phyloP scores from a whole-genome alignment of 164 flowering plant species.

The Magnolia changhungtana region DNA sequence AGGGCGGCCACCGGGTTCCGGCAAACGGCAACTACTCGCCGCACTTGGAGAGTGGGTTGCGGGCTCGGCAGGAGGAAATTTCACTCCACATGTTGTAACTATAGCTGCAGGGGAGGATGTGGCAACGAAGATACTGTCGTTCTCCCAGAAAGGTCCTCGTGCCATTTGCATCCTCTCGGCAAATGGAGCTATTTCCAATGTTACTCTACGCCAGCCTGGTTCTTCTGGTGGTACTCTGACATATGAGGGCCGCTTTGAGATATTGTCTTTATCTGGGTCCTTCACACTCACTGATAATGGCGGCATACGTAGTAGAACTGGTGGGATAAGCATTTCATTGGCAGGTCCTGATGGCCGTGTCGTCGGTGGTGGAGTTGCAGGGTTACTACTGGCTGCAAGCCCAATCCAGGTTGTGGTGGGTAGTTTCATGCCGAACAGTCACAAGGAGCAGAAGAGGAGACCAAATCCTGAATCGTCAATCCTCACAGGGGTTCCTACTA shows the following conservation, averaged over 20 bases:
- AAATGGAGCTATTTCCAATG: constrained; percentile 80
- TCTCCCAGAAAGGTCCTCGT: constrained; percentile 65
- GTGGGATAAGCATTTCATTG: constrained; percentile 75
- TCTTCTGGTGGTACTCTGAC: constrained; percentile 78
- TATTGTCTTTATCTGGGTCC: constrained; percentile 73
- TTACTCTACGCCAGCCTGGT: constrained; percentile 77
- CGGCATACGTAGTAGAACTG: constrained; percentile 52
- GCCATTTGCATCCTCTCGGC: constrained; percentile 85
- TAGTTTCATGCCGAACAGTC: constrained; percentile 59
- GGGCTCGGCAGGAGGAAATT: constrained; percentile 62
- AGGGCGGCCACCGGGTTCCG: constrained; percentile 66
- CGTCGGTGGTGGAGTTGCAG: constrained; percentile 81
- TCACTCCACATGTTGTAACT: constrained; percentile 77
- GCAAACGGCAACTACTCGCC: constrained; percentile 56
- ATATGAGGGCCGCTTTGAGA: constrained; percentile 93
- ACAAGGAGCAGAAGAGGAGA: constrained; percentile 41
- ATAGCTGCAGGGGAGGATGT: constrained; percentile 89
- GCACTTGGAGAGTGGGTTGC: constrained; percentile 65
- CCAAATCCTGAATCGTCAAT: constrained; percentile 26
- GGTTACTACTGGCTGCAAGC: constrained; percentile 64
- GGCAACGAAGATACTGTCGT: constrained; percentile 54
- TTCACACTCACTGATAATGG: constrained; percentile 44
- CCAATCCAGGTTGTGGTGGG: constrained; percentile 84
- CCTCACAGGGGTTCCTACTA: constrained; percentile 18
- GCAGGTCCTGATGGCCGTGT: constrained; percentile 96